phyloP scores from a whole-genome alignment of 73 alveolate genomes.

The Paramecium primaurelia region DNA sequence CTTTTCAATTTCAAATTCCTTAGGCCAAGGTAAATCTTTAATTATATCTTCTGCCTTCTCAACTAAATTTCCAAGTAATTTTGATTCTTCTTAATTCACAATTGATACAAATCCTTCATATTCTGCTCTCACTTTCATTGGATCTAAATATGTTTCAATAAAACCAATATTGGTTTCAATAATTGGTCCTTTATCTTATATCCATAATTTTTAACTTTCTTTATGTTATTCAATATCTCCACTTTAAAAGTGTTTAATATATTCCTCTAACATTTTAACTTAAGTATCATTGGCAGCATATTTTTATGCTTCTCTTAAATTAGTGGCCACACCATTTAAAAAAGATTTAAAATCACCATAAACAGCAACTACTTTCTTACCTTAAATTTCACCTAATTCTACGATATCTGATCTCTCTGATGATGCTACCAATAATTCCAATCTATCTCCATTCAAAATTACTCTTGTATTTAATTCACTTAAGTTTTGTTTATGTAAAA shows the following conservation, averaged over 20 bases:
- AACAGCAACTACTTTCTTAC: conserved; percentile 65
- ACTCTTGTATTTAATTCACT: conserved; percentile 73
- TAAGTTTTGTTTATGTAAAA: conserved; percentile 58
- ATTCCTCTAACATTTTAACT: conserved; percentile 78
- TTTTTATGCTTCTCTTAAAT: conserved; percentile 79
- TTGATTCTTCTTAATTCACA: conserved; percentile 83
- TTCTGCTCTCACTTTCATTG: conserved; percentile 88
- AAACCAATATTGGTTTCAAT: conserved; percentile 95
- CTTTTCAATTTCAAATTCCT: conserved; percentile 87
- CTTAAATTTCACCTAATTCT: conserved; percentile 52
- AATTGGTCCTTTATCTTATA: conserved; percentile 89
- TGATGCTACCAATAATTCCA: conserved; percentile 71
- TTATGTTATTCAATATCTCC: conserved; percentile 92
- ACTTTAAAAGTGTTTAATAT: conserved; percentile 81
- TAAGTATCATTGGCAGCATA: conserved; percentile 84
- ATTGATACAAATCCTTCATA: conserved; percentile 95
- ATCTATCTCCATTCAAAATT: conserved; percentile 59
- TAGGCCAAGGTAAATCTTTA: conserved; percentile 92
- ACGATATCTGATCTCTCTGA: conserved; percentile 6
- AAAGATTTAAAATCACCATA: conserved; percentile 87
- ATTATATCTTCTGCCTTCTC: conserved; percentile 79
- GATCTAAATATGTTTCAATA: conserved; percentile 92
- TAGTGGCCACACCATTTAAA: conserved; percentile 73
- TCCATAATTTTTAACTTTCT: conserved; percentile 94
- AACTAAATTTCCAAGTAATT: conserved; percentile 74